A percentile compares a stretch with the other conserved stretches of the same genome.
These are phyloP conservation scores for Entophlyctis helioformis DNA, from an alignment of 192 early-diverging fungal species.

Conservation along the genomic window DNA sequence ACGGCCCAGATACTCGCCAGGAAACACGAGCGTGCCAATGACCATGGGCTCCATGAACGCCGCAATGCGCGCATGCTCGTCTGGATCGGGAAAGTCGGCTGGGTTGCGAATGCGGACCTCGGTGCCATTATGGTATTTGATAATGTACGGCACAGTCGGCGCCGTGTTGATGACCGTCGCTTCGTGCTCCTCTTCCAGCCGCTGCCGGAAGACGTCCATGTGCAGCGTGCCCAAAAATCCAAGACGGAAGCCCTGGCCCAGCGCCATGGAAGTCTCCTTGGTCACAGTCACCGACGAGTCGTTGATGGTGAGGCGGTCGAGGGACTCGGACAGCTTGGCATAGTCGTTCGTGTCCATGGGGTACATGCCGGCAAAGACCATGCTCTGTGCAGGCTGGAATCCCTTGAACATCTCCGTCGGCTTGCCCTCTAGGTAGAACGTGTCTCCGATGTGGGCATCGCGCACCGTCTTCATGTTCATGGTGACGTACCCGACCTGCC, in stretches of 20 bases:
- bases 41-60: conserved; percentile 79
- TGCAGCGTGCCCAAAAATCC: conserved; percentile 94
- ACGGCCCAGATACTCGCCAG: conserved; percentile 37
- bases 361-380: conserved; percentile 94
- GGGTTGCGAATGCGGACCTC: conserved; percentile 63
- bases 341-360: conserved; percentile 86
- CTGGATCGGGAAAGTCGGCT: conserved; percentile 76
- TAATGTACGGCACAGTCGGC: conserved; percentile 81
- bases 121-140: conserved; percentile 29
- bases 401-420: conserved; percentile 67
- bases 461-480: conserved; percentile 86
- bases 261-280: conserved; percentile 51
- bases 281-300: conserved; percentile 84
- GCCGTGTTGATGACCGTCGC: conserved; percentile 82
- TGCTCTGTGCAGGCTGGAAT: conserved; percentile 88
- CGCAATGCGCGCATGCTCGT: conserved; percentile 51
- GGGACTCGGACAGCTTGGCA: conserved; percentile 75
- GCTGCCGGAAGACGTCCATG: conserved; percentile 96
- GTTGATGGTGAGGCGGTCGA: conserved; percentile 89
- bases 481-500: conserved; percentile 78
- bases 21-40: conserved; percentile 81
- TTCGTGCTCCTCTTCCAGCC: conserved; percentile 84
- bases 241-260: conserved; percentile 93
- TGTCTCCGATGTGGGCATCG: conserved; percentile 93
- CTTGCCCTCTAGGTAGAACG: conserved; percentile 53